Conservation (phyloP, 257 asterid genomes). For the Cruciata laevipes region DNA sequence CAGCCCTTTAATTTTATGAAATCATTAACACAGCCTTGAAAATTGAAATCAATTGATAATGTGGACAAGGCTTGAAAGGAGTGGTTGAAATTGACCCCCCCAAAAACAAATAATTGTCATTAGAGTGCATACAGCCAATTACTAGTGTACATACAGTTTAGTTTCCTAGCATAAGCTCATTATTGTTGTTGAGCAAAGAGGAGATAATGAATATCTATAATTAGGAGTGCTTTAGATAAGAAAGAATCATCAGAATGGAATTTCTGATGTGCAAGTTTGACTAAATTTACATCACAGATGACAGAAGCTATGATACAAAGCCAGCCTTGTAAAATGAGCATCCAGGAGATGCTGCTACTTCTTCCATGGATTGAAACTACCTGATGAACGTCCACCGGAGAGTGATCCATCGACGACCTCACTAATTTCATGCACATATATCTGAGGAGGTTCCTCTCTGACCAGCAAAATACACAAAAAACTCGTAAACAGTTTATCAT, state of each 20-base stretch:
- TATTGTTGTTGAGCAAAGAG: neutral
- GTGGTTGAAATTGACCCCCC: neutral
- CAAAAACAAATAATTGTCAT: neutral
- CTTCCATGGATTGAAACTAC: neutral
- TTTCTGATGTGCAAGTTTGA: neutral
- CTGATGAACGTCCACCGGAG: constrained; percentile 15
- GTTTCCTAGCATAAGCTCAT: neutral
- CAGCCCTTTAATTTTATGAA: neutral
- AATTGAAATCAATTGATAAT: neutral
- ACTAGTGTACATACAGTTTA: neutral
- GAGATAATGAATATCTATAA: neutral
- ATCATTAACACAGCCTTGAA: neutral
- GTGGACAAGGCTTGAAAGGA: neutral
- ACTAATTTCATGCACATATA: constrained; percentile 29
- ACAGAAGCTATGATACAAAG: neutral
- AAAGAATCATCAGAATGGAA: constrained; percentile 1
- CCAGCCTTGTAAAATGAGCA: neutral
- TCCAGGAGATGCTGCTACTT: neutral
- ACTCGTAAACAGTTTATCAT: constrained; percentile 2
- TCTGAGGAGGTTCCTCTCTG: constrained; percentile 72
- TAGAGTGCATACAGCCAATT: neutral
- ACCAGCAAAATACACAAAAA: constrained; percentile 16
- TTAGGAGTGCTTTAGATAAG: neutral
- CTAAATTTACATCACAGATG: neutral
- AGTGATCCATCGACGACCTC: constrained; percentile 4